These are phyloP conservation scores for Aureobasidium lini DNA, from an alignment of 2,329 filamentous ascomycete genomes.

Conservation along the genomic window DNA sequence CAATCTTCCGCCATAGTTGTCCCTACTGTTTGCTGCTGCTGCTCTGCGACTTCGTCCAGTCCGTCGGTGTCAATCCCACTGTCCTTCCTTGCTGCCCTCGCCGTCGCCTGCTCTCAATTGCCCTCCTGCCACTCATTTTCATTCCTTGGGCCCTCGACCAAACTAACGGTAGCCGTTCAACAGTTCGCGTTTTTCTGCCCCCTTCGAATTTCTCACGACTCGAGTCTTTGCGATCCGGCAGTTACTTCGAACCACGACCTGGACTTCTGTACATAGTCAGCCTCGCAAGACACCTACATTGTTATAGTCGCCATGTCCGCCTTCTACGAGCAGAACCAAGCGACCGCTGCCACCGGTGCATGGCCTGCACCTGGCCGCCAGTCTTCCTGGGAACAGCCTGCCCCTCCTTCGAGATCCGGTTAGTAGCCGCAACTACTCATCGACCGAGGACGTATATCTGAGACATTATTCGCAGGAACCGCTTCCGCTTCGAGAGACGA, in stretches of 20 bases:
- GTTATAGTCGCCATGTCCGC: constrained; percentile 12
- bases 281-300: not conserved
- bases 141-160: constrained; percentile 6
- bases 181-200: constrained; percentile 11
- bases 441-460: constrained; percentile 11
- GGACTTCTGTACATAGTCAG: constrained; percentile 3
- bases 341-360: not conserved
- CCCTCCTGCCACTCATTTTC: constrained; percentile 10
- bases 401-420: constrained; percentile 66
- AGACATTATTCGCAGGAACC: constrained; percentile 49
- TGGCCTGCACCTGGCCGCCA: constrained; percentile 52
- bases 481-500: constrained; percentile 67
- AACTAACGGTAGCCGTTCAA: constrained; percentile 11
- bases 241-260: not conserved
- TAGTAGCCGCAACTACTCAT: constrained; percentile 26
- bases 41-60: not conserved
- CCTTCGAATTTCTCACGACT: constrained; percentile 6
- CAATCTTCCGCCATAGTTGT: constrained; percentile 11
- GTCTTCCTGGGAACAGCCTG: constrained; percentile 65
- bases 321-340: constrained; percentile 13
- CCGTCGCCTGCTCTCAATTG: constrained; percentile 8
- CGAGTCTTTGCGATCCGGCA: constrained; percentile 10
- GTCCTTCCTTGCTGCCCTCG: constrained; percentile 3
- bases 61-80: constrained; percentile 5
- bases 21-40: constrained; percentile 7